Percentiles rank a stretch among this genome's conserved stretches.
Conservation (phyloP, 176 grass and related monocot genomes). For the Cenchrus americanus region DNA sequence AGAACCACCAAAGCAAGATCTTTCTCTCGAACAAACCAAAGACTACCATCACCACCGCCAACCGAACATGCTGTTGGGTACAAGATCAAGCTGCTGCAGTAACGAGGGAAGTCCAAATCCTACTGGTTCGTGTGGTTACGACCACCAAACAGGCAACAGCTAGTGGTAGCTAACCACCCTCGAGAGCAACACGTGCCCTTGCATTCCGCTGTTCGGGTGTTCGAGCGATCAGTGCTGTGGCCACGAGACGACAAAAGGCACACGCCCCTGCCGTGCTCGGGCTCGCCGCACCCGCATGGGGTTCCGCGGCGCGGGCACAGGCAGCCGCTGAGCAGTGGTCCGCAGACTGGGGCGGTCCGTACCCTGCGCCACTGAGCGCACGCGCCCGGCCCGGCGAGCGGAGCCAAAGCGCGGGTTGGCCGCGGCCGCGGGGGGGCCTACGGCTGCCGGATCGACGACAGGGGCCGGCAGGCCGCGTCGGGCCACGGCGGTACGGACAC, state of each 20-base stretch:
- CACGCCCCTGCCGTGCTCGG: slow-evolving; percentile 7
- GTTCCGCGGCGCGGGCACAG: not conserved
- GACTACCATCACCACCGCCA: too few species aligned
- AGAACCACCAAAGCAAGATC: too few species aligned
- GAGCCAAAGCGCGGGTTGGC: not conserved
- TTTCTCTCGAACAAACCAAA: too few species aligned
- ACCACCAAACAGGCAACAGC: slow-evolving; percentile 16
- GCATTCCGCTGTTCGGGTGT: not conserved
- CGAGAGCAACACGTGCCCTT: slow-evolving; percentile 9
- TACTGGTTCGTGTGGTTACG: too few species aligned
- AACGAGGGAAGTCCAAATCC: too few species aligned
- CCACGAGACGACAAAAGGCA: slow-evolving; percentile 16
- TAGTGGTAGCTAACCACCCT: not conserved
- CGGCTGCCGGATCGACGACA: not conserved
- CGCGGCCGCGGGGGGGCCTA: not conserved
- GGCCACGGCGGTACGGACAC: not conserved
- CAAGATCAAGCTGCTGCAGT: not conserved
- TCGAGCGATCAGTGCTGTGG: not conserved
- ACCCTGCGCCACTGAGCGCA: not conserved
- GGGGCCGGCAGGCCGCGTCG: not conserved
- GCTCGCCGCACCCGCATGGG: not conserved
- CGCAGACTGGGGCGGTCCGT: not conserved
- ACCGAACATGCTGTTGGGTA: too few species aligned
- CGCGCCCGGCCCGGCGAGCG: not conserved
- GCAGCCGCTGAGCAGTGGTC: not conserved